phyloP scores from a whole-genome alignment of 176 grass and related monocot species.

The Bothriochloa decipiens region DNA sequence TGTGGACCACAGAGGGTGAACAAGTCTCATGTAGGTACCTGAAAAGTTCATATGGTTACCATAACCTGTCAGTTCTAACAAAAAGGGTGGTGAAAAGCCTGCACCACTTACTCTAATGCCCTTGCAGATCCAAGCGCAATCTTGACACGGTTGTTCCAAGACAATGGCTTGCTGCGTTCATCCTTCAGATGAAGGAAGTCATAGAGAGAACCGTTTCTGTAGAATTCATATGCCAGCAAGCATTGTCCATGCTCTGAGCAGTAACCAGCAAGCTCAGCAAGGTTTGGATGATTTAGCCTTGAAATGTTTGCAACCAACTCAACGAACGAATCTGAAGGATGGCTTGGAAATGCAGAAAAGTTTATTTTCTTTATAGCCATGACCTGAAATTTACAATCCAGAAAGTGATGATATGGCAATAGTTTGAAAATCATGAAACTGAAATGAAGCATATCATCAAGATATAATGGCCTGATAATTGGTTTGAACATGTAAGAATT shows the following conservation, averaged over 20 bases:
- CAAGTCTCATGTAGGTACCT: conserved; percentile 98
- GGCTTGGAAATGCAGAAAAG: conserved; percentile 52
- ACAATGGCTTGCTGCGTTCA: conserved; percentile 59
- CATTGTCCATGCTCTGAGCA: conserved; percentile 91
- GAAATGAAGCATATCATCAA: conserved; percentile 4
- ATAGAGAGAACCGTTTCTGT: conserved; percentile 69
- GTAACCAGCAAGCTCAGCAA: conserved; percentile 79
- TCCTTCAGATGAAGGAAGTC: conserved; percentile 72
- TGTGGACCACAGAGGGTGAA: conserved; percentile 80
- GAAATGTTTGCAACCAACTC: conserved; percentile 78
- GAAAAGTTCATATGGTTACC: conserved; percentile 14
- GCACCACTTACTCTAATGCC: conserved; percentile 83
- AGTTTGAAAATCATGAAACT: conserved; percentile 6
- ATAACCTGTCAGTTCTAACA: conserved; percentile 14
- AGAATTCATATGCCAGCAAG: conserved; percentile 75
- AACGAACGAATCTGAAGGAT: conserved; percentile 73
- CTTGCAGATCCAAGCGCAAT: conserved; percentile 92
- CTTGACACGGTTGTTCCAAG: conserved; percentile 89
- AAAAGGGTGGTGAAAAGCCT: background rate
- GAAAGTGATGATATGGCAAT: background rate
- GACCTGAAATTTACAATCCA: conserved; percentile 50
- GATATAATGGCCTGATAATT: background rate
- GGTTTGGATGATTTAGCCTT: conserved; percentile 75
- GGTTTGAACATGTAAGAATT: background rate
- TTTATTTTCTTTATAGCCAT: conserved; percentile 89